Evolutionary conservation across 768 basidiomycete genomes (phyloP).

Genomic region (Megacollybia marginata): DNA sequence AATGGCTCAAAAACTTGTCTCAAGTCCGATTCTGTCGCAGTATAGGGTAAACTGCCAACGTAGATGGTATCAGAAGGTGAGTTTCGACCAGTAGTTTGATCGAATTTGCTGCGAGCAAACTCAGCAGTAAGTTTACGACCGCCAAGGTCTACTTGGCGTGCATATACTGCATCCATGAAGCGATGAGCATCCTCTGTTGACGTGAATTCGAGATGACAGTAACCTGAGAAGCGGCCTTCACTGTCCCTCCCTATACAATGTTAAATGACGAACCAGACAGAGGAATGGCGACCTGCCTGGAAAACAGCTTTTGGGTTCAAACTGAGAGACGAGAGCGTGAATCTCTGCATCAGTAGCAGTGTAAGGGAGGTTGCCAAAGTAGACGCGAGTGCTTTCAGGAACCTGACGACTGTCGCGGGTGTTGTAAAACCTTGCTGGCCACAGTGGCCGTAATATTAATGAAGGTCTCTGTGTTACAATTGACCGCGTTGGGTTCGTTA

Average conservation of each 20-base stretch:
- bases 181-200: neutral
- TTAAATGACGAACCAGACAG: neutral
- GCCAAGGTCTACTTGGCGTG: neutral
- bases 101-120: neutral
- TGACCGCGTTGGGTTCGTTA: no score
- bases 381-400: no score
- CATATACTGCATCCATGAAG: neutral
- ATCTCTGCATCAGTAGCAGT: no score
- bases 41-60: conserved; percentile 49
- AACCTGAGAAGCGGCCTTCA: neutral
- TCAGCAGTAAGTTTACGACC: neutral
- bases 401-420: no score
- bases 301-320: no score
- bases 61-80: conserved; percentile 33
- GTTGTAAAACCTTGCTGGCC: no score
- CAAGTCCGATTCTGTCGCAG: conserved; percentile 31
- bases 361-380: no score
- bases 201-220: neutral
- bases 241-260: neutral
- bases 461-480: no score
- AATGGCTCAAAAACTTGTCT: conserved; percentile 33
- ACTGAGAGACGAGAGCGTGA: no score
- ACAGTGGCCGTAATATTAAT: no score
- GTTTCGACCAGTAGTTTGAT: neutral
- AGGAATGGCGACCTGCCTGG: no score